These are phyloP conservation scores for Acacia melanoxylon DNA, from an alignment of 306 rosid species.

Conservation along the genomic window DNA sequence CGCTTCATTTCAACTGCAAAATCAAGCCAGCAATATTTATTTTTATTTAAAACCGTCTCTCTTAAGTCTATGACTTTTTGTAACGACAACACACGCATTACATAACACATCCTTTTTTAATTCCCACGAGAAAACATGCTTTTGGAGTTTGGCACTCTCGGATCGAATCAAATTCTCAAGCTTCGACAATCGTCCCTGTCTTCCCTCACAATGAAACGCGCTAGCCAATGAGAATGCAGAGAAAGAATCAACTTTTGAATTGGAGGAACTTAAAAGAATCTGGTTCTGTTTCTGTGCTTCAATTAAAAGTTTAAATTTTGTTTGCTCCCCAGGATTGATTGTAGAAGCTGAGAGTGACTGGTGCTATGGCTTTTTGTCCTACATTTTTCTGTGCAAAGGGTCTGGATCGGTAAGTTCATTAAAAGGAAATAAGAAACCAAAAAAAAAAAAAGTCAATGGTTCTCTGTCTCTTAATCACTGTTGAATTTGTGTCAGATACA, in stretches of 20 bases:
- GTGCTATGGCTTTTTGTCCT: slow-evolving; percentile 61
- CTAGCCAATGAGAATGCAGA: slow-evolving; percentile 5
- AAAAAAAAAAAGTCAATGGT: background rate
- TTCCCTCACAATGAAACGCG: slow-evolving; percentile 17
- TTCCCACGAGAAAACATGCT: slow-evolving; percentile 2
- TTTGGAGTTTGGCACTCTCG: slow-evolving; percentile 25
- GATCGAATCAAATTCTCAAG: slow-evolving; percentile 16
- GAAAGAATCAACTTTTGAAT: slow-evolving; percentile 27
- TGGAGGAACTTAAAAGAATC: slow-evolving; percentile 14
- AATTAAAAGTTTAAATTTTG: slow-evolving; percentile 42
- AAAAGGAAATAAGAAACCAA: background rate
- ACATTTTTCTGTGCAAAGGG: slow-evolving; percentile 67
- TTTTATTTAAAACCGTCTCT: background rate
- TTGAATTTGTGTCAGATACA: too few species aligned
- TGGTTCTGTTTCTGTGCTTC: slow-evolving; percentile 44
- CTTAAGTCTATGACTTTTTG: too few species aligned
- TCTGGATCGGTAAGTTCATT: slow-evolving; percentile 66
- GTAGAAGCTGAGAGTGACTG: slow-evolving; percentile 27
- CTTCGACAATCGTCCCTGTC: slow-evolving; percentile 29
- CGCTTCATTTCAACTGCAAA: background rate
- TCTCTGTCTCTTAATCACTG: too few species aligned
- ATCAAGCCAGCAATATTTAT: background rate
- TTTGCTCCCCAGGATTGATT: slow-evolving; percentile 22
- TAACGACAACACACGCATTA: background rate
- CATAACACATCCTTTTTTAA: background rate